Percentiles rank a stretch among this genome's conserved stretches.
These are phyloP conservation scores for Cicer judaicum DNA, from an alignment of 306 rosid species.

Conservation along the genomic window DNA sequence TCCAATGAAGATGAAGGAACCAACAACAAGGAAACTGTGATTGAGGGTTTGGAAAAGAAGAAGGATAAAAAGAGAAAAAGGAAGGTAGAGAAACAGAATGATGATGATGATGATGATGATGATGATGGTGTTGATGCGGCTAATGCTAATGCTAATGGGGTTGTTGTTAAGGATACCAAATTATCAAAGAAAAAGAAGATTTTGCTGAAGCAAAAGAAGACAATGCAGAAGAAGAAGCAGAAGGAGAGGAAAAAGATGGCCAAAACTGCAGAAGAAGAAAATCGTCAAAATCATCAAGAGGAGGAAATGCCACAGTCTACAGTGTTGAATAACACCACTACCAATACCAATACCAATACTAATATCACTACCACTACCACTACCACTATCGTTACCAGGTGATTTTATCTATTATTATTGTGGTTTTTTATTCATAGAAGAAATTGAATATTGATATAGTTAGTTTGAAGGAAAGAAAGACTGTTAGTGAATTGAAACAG, in stretches of 20 bases:
- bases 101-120: constrained; percentile 21
- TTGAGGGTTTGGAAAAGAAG: constrained; percentile 42
- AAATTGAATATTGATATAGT: neutral
- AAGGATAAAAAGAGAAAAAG: constrained; percentile 50
- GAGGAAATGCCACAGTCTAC: constrained; percentile 43
- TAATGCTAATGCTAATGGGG: constrained; percentile 47
- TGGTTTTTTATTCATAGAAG: neutral
- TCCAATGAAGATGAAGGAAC: constrained; percentile 29
- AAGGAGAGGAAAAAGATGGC: constrained; percentile 47
- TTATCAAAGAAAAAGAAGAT: constrained; percentile 43
- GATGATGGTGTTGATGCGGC: constrained; percentile 40
- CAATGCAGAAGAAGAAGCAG: constrained; percentile 38
- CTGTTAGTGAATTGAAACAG: constrained; percentile 5
- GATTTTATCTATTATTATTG: constrained; percentile 1
- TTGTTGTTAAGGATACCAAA: constrained; percentile 24
- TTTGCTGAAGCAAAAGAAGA: constrained; percentile 36
- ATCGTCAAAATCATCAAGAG: constrained; percentile 44
- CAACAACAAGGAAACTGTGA: constrained; percentile 43
- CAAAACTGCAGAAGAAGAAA: constrained; percentile 41
- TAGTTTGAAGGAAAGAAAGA: neutral
- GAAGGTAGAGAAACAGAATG: constrained; percentile 45
- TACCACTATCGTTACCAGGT: constrained; percentile 51
- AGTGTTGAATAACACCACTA: constrained; percentile 42
- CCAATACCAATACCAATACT: neutral
- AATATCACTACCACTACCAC: neutral